Evolutionary conservation across 2,329 filamentous ascomycete species (phyloP), one percentile per base, ranked within the genome.

Genomic region (Cyclaneusma minus): DNA sequence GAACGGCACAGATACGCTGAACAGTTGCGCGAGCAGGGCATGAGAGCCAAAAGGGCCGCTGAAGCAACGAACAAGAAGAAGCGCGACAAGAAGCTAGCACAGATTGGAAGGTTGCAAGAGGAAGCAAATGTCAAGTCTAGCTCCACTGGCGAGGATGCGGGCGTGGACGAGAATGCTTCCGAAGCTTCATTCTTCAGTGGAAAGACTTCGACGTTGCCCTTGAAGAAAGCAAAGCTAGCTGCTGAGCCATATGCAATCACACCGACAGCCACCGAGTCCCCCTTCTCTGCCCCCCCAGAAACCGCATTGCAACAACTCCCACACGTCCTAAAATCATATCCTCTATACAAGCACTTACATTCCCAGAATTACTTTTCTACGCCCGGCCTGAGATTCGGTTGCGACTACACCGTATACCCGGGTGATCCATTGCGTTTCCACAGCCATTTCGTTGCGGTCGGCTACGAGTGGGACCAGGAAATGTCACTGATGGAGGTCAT

Each of bases 341-440:
- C 81, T 3, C 58, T 95, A 13, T 93, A 83, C 52, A 70, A 68
- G 18, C 75, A 89, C 46, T 59, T 98, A 14, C 81, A 94, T 44
- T 60, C 64, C 6, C 61, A 66, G 11, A 80, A 78, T 25, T 94
- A 87, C 54, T 95, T 78, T 55, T 72, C 89, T 44, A 85, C 84
- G 29, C 89, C 89, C 2, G 89, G 89, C 6, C 63, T 98, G 27
- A 80, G 89, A 14, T 98, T 98, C 44, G 89, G 89, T 14, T 91
- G 85, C 41, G 73, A 89, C 44, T 94, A 92, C 52, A 83, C 84
- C 39, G 82, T 91, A 4, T 98, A 98, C 43, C 89, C 89, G 0
- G 89, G 89, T 23, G 89, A 98, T 48, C 84, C 89, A 1, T 60
- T 98, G 27, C 75, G 89, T 7, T 98, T 91, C 49, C 89, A 98